Evolutionary conservation across 495 filamentous ascomycete species (phyloP), one percentile per base, ranked within the genome.

Genomic region (Aspergillus ellipticus): DNA sequence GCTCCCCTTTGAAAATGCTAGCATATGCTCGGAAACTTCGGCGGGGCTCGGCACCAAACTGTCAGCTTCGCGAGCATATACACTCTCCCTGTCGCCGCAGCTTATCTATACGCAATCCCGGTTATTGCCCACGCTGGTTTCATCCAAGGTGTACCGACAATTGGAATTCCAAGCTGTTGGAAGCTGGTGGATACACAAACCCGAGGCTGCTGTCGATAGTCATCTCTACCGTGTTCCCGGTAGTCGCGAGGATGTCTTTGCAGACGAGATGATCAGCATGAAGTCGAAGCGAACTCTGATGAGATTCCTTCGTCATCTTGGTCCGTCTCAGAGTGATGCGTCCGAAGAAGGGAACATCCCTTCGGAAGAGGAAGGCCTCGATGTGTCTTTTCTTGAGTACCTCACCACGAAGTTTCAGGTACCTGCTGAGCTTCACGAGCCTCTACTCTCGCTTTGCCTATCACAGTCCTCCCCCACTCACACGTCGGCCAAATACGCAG

Each of bases 81-180:
- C 85, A 11, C 74, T 98, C 2, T 84, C 91, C 2, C 76, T 98
- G 7, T 84, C 92, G 20, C 94, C 94, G 10, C 87, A 96, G 53
- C 73, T 97, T 31, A 86, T 97, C 22, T 95, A 97, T 67, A 82
- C 89, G 42, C 86, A 85, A 42, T 94, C 90, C 16, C 75, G 81
- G 58, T 77, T 97, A 19, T 75, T 97, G 2, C 79, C 83, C 5
- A 78, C 85, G 55, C 80, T 98, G 35, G 85, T 97, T 37, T 90
- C 91, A 3, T 96, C 93, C 1, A 87, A 88, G 57, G 86, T 95
- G 51, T 89, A 95, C 58, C 82, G 83, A 29, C 89, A 96, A 69
- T 80, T 98, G 55, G 92, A 96, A 59, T 98, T 97, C 69, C 84
- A 92, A 57, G 91, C 94, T 5, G 88, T 97, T 6, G 95, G 95